A percentile compares a stretch with the other conserved stretches of the same genome.
Conservation (phyloP, 257 asterid genomes). For the Solanum piurae region DNA sequence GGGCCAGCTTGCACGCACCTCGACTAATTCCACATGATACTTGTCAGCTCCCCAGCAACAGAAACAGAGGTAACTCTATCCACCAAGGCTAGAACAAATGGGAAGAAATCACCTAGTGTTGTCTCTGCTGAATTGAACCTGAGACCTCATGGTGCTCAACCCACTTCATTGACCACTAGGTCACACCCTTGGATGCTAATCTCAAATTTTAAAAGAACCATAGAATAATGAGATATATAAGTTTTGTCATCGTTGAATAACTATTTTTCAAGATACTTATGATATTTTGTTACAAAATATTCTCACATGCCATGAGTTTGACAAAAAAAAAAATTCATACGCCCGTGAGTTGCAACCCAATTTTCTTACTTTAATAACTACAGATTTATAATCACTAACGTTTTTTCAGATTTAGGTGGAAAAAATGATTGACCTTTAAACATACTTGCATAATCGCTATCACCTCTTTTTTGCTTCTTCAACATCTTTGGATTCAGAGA, state of each 20-base stretch:
- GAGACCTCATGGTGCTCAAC: not conserved
- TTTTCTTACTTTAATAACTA: not conserved
- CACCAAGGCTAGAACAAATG: not conserved
- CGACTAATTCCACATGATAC: not conserved
- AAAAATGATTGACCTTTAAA: not conserved
- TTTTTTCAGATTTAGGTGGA: not conserved
- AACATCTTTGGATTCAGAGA: not conserved
- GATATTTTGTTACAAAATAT: not conserved
- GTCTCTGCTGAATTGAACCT: not conserved
- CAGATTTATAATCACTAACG: not conserved
- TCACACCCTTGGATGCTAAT: not conserved
- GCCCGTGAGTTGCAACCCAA: not conserved
- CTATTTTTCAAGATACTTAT: not conserved
- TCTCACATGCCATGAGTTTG: not conserved
- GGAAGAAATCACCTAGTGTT: not conserved
- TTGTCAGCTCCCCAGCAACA: not conserved
- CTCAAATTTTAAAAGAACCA: not conserved
- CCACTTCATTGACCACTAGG: not conserved
- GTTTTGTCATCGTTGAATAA: not conserved
- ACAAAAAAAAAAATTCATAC: not conserved
- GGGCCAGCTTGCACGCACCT: not conserved
- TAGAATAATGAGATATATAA: not conserved
- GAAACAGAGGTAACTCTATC: no score
- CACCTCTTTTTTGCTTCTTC: not conserved
- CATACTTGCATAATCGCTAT: not conserved